These are phyloP conservation scores for Deuterostichococcus epilithicus DNA, from an alignment of 139 green algal genomes.

Conservation along the genomic window DNA sequence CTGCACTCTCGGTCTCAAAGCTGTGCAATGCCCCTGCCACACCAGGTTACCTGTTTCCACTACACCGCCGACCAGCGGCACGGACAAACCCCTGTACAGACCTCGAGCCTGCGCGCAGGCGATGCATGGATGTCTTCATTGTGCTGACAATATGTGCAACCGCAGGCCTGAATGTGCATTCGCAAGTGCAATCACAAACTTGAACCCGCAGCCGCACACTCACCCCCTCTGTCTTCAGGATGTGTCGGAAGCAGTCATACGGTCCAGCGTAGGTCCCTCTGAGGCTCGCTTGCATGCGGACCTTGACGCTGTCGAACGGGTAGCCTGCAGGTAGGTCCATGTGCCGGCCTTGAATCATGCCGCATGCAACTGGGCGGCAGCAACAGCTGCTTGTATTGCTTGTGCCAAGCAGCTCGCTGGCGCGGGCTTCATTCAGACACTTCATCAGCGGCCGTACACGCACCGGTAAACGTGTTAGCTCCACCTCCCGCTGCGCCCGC, in stretches of 20 bases:
- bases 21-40: slow-evolving; percentile 35
- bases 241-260: slow-evolving; percentile 42
- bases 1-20: not conserved
- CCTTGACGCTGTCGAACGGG: slow-evolving; percentile 18
- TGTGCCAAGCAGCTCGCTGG: not conserved
- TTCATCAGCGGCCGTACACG: not conserved
- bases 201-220: too few species aligned
- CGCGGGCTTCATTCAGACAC: too few species aligned
- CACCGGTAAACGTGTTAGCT: not conserved
- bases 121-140: not conserved
- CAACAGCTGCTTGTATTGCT: not conserved
- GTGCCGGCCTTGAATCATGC: not conserved
- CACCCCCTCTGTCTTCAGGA: slow-evolving; percentile 61
- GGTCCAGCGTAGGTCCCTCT: slow-evolving; percentile 34
- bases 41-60: slow-evolving; percentile 71
- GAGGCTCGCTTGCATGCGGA: slow-evolving; percentile 38
- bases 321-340: slow-evolving; percentile 15
- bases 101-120: slow-evolving; percentile 34
- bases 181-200: too few species aligned
- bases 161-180: not conserved
- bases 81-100: slow-evolving; percentile 63
- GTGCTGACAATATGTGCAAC: not conserved
- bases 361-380: not conserved
- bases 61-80: slow-evolving; percentile 71
- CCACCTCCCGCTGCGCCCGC: not conserved